Evolutionary conservation across 2,329 filamentous ascomycete species (phyloP), one percentile per base, ranked within the genome.

Genomic region (Colletotrichum tropicale): DNA sequence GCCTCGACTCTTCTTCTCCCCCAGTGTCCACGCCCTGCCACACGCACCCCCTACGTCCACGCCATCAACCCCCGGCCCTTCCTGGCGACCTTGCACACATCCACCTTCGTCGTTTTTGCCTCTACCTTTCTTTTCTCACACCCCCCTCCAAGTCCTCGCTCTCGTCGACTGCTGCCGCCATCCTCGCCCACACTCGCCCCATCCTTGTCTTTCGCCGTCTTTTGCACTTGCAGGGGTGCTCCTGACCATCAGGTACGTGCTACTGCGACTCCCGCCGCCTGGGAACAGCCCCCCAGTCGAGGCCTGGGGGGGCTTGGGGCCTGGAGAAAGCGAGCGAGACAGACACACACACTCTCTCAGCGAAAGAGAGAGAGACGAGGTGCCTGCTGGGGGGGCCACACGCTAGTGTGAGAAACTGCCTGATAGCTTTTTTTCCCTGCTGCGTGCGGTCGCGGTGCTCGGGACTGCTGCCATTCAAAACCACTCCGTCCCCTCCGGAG

Each of bases 401-500:
- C 55, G 38, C 38, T 48, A 48, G 38, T 48, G 38, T 55, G 60
- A 55, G 24, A 66, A 66, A 71, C 61, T 71, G 73, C 55, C 55
- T 64, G 70, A 66, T 75, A 73, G 69, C 73, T 72, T 75, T 73
- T 75, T 65, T 43, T 52, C 43, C 26, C 21, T 75, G 64, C 73
- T 75, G 73, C 38, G 64, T 68, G 70, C 73, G 64, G 73, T 61
- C 68, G 70, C 74, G 32, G 64, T 64, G 74, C 74, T 74, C 58
- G 65, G 36, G 38, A 60, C 58, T 60, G 32, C 67, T 52, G 71
- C 72, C 72, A 75, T 77, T 77, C 75, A 77, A 77, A 77, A 75
- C 72, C 68, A 77, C 75, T 75, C 72, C 75, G 64, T 77, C 64
- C 72, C 75, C 75, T 77, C 75, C 72, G 68, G 62, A 71, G 72